phyloP scores from a whole-genome alignment of 2,329 filamentous ascomycete genomes.

The Fusarium sp. region DNA sequence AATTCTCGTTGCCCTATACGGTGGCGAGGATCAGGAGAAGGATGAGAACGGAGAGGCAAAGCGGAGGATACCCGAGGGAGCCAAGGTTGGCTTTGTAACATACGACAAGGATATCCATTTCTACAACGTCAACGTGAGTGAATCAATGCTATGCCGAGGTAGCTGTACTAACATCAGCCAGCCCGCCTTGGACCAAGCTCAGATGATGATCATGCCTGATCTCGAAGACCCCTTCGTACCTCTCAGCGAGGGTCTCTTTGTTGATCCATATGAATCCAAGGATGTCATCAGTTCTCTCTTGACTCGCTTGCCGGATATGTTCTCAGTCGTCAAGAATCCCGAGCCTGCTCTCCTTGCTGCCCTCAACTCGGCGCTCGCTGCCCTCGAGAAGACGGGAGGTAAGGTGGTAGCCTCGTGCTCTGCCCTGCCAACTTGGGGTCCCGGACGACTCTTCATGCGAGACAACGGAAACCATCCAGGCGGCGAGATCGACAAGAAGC shows the following conservation, averaged over 20 bases:
- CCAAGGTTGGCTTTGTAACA: slow-evolving; percentile 94
- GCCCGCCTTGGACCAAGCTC: slow-evolving; percentile 83
- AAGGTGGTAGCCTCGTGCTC: slow-evolving; percentile 91
- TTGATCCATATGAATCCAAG: slow-evolving; percentile 92
- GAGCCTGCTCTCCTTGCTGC: slow-evolving; percentile 90
- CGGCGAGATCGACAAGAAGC: slow-evolving; percentile 90
- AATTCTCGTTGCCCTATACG: slow-evolving; percentile 86
- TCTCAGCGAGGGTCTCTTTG: slow-evolving; percentile 90
- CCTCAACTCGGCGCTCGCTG: slow-evolving; percentile 85
- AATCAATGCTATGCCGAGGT: neutral
- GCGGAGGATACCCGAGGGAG: slow-evolving; percentile 76
- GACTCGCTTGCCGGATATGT: slow-evolving; percentile 84
- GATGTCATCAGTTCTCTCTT: slow-evolving; percentile 90
- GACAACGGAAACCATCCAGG: slow-evolving; percentile 89
- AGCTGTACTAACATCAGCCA: slow-evolving; percentile 49
- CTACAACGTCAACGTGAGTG: slow-evolving; percentile 88
- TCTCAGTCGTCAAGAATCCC: slow-evolving; percentile 87
- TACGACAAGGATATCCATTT: slow-evolving; percentile 98
- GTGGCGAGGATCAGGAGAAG: slow-evolving; percentile 65
- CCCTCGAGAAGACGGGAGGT: slow-evolving; percentile 87
- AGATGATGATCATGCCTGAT: slow-evolving; percentile 99
- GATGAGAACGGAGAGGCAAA: slow-evolving; percentile 65
- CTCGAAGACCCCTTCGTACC: slow-evolving; percentile 97
- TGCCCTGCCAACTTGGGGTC: slow-evolving; percentile 91
- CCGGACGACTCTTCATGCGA: slow-evolving; percentile 84